phyloP scores from a whole-genome alignment of 768 basidiomycete species.

The Coprinellus aureogranulatus region DNA sequence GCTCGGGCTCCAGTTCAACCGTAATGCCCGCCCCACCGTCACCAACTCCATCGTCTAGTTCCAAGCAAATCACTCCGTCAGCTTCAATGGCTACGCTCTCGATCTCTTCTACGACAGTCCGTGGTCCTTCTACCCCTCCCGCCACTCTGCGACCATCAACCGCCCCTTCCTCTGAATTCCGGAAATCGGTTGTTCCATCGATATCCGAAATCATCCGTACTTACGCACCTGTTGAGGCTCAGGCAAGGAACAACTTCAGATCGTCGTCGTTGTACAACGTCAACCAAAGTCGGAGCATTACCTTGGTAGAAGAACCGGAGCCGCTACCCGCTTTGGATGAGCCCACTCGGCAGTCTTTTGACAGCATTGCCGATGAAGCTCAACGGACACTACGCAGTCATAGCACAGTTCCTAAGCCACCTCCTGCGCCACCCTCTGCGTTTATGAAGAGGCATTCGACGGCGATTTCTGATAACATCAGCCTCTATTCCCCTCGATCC shows the following conservation, averaged over 20 bases:
- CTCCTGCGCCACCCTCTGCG: slow-evolving; percentile 37
- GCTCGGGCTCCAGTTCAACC: slow-evolving; percentile 22
- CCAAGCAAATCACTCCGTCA: not conserved
- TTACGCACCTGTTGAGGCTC: slow-evolving; percentile 63
- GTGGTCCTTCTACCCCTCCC: not conserved
- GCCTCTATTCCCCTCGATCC: slow-evolving; percentile 52
- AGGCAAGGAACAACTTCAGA: slow-evolving; percentile 46
- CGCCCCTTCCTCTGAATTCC: slow-evolving; percentile 23
- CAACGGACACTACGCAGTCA: slow-evolving; percentile 67
- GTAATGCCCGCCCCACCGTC: slow-evolving; percentile 9
- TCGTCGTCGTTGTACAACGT: slow-evolving; percentile 49
- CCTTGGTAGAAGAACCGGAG: slow-evolving; percentile 50
- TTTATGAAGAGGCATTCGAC: slow-evolving; percentile 50
- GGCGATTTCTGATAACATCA: slow-evolving; percentile 57
- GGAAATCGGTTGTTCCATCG: slow-evolving; percentile 64
- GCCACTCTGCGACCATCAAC: slow-evolving; percentile 9
- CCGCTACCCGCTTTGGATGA: slow-evolving; percentile 55
- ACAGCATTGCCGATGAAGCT: slow-evolving; percentile 84
- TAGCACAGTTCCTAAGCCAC: slow-evolving; percentile 33
- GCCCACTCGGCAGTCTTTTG: slow-evolving; percentile 75
- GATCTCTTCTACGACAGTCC: slow-evolving; percentile 5
- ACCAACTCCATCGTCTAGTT: slow-evolving; percentile 5
- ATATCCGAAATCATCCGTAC: slow-evolving; percentile 87
- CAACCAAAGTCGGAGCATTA: slow-evolving; percentile 48
- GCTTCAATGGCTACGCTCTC: not conserved